phyloP scores from a whole-genome alignment of 2,329 filamentous ascomycete genomes.

The Aspergillus sp. region DNA sequence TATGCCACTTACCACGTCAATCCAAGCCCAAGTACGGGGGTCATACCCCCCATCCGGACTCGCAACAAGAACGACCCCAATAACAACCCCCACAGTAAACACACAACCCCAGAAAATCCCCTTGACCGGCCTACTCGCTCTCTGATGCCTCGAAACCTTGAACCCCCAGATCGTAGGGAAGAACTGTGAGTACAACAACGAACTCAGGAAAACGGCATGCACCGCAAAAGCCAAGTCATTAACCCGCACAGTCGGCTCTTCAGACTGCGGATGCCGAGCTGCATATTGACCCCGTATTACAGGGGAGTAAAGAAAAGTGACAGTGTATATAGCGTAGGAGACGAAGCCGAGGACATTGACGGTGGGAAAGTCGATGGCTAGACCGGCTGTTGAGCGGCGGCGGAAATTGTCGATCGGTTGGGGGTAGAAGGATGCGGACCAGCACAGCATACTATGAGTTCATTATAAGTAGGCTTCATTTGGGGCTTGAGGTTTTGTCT shows the following conservation, averaged over 20 bases:
- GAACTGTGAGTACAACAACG: constrained; percentile 72
- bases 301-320: constrained; percentile 70
- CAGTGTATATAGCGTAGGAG: constrained; percentile 67
- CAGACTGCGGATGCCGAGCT: constrained; percentile 62
- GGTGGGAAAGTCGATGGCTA: constrained; percentile 79
- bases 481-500: not conserved
- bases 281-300: constrained; percentile 77
- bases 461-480: not conserved
- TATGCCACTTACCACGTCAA: constrained; percentile 50
- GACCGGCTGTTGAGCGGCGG: constrained; percentile 70
- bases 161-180: constrained; percentile 69
- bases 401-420: constrained; percentile 75
- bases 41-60: constrained; percentile 41
- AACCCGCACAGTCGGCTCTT: constrained; percentile 74
- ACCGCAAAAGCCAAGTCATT: constrained; percentile 87
- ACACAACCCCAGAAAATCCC: constrained; percentile 65
- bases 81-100: constrained; percentile 31
- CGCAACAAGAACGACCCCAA: constrained; percentile 36
- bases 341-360: constrained; percentile 59
- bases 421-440: constrained; percentile 90
- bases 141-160: constrained; percentile 48
- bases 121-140: constrained; percentile 56
- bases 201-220: constrained; percentile 68
- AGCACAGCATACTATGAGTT: constrained; percentile 51
- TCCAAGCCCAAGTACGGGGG: constrained; percentile 53